phyloP scores from a whole-genome alignment of 805 yeast species.

The Suhomyces vadensis region DNA sequence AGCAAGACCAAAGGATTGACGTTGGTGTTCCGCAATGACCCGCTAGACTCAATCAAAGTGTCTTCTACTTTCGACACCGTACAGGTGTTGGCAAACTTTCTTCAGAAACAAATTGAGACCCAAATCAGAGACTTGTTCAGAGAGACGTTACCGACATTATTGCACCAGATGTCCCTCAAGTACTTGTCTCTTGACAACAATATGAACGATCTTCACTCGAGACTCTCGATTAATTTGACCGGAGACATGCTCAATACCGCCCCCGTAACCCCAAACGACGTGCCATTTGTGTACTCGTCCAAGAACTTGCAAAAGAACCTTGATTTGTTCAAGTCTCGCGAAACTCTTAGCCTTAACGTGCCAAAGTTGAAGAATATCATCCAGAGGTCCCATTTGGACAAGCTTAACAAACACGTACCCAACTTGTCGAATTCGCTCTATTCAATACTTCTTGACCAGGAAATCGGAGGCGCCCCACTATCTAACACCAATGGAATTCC shows the following conservation, averaged over 20 bases:
- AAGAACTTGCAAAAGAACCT: conserved; percentile 43
- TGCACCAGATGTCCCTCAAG: conserved; percentile 72
- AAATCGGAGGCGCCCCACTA: conserved; percentile 8
- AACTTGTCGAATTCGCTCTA: conserved; percentile 38
- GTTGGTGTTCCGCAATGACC: conserved; percentile 85
- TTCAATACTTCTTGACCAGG: conserved; percentile 32
- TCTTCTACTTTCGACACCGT: conserved; percentile 85
- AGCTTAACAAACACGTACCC: conserved; percentile 40
- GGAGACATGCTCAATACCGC: neutral
- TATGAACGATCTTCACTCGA: conserved; percentile 19
- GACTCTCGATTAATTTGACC: conserved; percentile 8
- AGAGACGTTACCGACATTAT: conserved; percentile 78
- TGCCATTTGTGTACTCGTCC: conserved; percentile 50
- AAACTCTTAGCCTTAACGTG: conserved; percentile 71
- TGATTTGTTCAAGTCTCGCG: conserved; percentile 65
- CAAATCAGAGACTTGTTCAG: conserved; percentile 79
- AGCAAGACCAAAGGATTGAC: conserved; percentile 81
- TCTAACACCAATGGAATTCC: conserved; percentile 39
- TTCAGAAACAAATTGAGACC: conserved; percentile 79
- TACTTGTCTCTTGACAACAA: conserved; percentile 33
- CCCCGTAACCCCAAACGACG: conserved; percentile 3
- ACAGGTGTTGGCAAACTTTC: conserved; percentile 76
- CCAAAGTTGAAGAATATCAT: conserved; percentile 58
- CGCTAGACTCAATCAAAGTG: conserved; percentile 78
- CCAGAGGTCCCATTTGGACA: conserved; percentile 54